Evolutionary conservation across 2,329 filamentous ascomycete species (phyloP).

Genomic region (Sporothrix brunneoviolacea): DNA sequence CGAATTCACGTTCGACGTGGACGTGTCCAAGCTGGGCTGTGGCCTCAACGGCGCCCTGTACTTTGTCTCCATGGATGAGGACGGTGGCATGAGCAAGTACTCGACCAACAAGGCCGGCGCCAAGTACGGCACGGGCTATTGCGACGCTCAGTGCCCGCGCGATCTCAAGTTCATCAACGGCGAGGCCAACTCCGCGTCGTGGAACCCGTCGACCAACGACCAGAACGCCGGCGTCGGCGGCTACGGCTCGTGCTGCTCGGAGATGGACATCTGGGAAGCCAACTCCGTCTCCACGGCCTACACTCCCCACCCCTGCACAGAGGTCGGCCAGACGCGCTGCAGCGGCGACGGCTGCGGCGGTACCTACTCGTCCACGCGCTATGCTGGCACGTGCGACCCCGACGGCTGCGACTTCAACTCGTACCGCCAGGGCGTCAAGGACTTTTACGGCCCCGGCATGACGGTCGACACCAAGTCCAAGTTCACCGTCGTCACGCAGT

Average conservation of each 20-base stretch:
- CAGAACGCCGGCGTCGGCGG: slow-evolving; percentile 41
- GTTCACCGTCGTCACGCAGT: slow-evolving; percentile 58
- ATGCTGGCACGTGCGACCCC: slow-evolving; percentile 51
- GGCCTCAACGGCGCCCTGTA: slow-evolving; percentile 55
- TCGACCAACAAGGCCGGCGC: slow-evolving; percentile 39
- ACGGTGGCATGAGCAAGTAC: slow-evolving; percentile 41
- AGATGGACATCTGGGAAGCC: slow-evolving; percentile 58
- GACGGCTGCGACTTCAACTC: slow-evolving; percentile 61
- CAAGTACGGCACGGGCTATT: slow-evolving; percentile 50
- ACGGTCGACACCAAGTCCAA: slow-evolving; percentile 51
- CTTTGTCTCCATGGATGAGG: slow-evolving; percentile 40
- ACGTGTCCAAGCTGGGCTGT: slow-evolving; percentile 55
- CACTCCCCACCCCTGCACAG: slow-evolving; percentile 52
- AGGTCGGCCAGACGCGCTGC: slow-evolving; percentile 36
- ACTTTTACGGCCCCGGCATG: slow-evolving; percentile 48
- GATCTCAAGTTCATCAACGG: slow-evolving; percentile 44
- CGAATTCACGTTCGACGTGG: slow-evolving; percentile 61
- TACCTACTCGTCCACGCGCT: slow-evolving; percentile 31
- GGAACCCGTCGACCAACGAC: slow-evolving; percentile 44
- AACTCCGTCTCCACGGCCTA: slow-evolving; percentile 53
- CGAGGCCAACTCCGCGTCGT: slow-evolving; percentile 33
- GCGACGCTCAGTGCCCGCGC: slow-evolving; percentile 39
- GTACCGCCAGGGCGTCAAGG: slow-evolving; percentile 53
- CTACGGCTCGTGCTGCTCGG: slow-evolving; percentile 48
- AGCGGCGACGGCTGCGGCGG: slow-evolving; percentile 38